These are phyloP conservation scores for Streptanthus diversifolius DNA, from an alignment of 345 rosid genomes.

Conservation along the genomic window DNA sequence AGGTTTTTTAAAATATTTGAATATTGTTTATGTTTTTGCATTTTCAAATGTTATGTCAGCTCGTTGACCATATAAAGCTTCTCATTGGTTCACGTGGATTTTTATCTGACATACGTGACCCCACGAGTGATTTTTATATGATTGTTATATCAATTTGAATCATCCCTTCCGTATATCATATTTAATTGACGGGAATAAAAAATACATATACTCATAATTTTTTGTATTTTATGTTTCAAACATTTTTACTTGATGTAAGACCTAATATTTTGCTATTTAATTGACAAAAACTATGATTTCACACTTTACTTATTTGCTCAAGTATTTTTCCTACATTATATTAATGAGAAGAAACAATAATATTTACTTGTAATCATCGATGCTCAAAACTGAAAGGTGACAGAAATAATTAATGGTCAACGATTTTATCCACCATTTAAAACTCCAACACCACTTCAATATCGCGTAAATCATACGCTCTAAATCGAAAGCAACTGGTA, in stretches of 20 bases:
- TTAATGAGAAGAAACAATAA: neutral
- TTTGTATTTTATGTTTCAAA: neutral
- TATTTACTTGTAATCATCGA: constrained; percentile 28
- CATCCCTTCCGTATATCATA: constrained; percentile 2
- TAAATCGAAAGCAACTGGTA: neutral
- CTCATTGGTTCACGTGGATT: constrained; percentile 31
- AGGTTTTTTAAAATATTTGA: neutral
- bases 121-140: constrained; percentile 36
- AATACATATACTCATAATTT: neutral
- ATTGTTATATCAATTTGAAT: constrained; percentile 18
- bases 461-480: neutral
- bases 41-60: constrained; percentile 36
- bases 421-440: constrained; percentile 12
- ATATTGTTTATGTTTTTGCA: neutral
- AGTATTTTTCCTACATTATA: neutral
- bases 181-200: neutral
- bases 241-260: neutral
- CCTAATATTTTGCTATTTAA: too few relatives aligned
- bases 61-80: constrained; percentile 37
- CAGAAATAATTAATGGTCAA: constrained; percentile 33
- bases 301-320: neutral
- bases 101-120: constrained; percentile 30
- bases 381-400: constrained; percentile 29
- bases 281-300: neutral
- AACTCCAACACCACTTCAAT: accelerated